Conservation (phyloP, 345 rosid genomes). For the Hevea brasiliensis region DNA sequence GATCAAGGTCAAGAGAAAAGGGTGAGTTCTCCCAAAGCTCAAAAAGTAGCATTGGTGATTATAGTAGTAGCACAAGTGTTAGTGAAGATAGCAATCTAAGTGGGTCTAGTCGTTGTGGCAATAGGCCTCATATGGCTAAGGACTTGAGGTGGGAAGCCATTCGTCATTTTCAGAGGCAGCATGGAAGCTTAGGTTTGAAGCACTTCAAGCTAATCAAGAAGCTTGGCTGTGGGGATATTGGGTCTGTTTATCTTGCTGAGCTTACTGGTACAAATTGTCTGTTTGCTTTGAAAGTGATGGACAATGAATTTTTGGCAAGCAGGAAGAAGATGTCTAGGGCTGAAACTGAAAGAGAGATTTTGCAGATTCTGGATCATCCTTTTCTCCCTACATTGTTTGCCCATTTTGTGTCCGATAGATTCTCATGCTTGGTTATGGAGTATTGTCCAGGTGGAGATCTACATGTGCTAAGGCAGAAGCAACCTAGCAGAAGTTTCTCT, state of each 20-base stretch:
- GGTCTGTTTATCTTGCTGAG: constrained; percentile 72
- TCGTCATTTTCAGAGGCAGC: constrained; percentile 51
- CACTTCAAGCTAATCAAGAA: constrained; percentile 67
- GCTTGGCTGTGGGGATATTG: constrained; percentile 80
- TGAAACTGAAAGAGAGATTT: constrained; percentile 71
- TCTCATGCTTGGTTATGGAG: constrained; percentile 78
- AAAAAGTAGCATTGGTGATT: constrained; percentile 78
- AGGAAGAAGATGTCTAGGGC: constrained; percentile 71
- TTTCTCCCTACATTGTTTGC: constrained; percentile 76
- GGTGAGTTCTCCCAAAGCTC: constrained; percentile 77
- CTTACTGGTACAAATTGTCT: constrained; percentile 52
- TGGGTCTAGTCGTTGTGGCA: constrained; percentile 50
- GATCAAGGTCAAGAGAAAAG: constrained; percentile 56
- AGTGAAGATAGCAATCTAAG: constrained; percentile 61
- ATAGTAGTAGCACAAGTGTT: constrained; percentile 58
- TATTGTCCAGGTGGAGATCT: constrained; percentile 84
- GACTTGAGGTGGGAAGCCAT: constrained; percentile 78
- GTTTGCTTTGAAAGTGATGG: constrained; percentile 80
- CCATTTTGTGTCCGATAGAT: constrained; percentile 58
- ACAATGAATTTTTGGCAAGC: constrained; percentile 59
- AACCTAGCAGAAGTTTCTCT: constrained; percentile 57
- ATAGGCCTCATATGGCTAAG: constrained; percentile 77
- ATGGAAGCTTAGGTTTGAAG: constrained; percentile 57
- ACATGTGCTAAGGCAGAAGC: constrained; percentile 74
- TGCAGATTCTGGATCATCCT: constrained; percentile 84